A percentile compares a stretch with the other conserved stretches of the same genome.
Conservation (phyloP, 148 eudicot species). For the Selenicereus undatus region DNA sequence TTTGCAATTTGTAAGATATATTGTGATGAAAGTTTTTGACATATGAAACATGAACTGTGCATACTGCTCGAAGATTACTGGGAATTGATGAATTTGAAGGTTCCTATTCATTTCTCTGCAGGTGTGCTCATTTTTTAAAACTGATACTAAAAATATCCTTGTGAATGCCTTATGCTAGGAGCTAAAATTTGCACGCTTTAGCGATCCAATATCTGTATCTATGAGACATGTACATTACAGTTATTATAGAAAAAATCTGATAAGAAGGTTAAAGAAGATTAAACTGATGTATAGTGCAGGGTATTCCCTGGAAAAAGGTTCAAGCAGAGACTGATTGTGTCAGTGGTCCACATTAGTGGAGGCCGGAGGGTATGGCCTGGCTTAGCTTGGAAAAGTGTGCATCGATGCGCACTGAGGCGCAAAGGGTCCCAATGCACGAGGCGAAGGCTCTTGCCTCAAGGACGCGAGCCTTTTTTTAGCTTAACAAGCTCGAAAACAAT, state of each 20-base stretch:
- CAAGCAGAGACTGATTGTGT: not conserved
- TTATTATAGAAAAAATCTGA: not conserved
- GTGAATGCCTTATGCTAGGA: not conserved
- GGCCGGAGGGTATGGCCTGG: not conserved
- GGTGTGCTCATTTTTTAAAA: conserved; percentile 36
- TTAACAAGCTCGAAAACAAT: too few relatives aligned
- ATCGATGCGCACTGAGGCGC: too few relatives aligned
- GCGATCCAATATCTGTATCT: not conserved
- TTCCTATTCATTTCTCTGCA: conserved; percentile 93
- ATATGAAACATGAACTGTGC: conserved; percentile 62
- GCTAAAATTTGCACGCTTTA: not conserved
- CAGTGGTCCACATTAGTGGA: not conserved
- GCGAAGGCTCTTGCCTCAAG: too few relatives aligned
- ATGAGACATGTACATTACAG: not conserved
- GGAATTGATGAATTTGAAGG: conserved; percentile 87
- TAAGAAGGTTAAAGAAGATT: not conserved
- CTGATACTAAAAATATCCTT: not conserved
- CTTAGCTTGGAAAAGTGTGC: too few relatives aligned
- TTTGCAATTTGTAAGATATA: not conserved
- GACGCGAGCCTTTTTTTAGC: too few relatives aligned
- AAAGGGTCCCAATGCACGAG: too few relatives aligned
- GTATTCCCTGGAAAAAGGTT: not conserved
- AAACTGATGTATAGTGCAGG: not conserved
- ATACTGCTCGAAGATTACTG: conserved; percentile 86
- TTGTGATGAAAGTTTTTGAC: not conserved